Conservation (phyloP, 495 filamentous ascomycete species). For the Aspergillus kassunensis region DNA sequence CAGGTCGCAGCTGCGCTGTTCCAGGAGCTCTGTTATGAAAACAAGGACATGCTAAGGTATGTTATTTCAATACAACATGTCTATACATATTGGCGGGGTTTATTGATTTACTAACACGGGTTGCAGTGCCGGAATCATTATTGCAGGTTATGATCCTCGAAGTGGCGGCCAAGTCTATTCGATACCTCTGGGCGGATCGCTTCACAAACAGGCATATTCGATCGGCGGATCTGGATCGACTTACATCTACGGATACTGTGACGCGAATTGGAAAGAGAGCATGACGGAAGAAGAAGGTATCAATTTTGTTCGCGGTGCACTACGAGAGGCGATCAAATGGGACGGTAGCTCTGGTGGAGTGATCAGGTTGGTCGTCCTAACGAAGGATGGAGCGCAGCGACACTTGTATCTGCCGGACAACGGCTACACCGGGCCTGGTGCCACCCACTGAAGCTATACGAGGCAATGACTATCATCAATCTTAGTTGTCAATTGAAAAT, state of each 20-base stretch:
- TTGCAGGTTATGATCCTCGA: constrained; percentile 89
- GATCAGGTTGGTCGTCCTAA: constrained; percentile 95
- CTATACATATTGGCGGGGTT: neutral
- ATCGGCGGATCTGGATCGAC: constrained; percentile 97
- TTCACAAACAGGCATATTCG: constrained; percentile 94
- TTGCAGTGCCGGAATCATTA: constrained; percentile 87
- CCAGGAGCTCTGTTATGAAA: constrained; percentile 94
- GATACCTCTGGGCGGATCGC: constrained; percentile 92
- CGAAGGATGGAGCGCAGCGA: constrained; percentile 76
- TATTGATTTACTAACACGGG: constrained; percentile 20
- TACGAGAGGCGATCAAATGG: constrained; percentile 97
- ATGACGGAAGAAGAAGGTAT: constrained; percentile 96
- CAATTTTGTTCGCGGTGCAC: constrained; percentile 81
- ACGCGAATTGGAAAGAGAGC: constrained; percentile 90
- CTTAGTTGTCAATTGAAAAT: constrained; percentile 11
- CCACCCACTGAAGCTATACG: constrained; percentile 37
- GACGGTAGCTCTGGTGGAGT: constrained; percentile 98
- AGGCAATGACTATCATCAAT: constrained; percentile 22
- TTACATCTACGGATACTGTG: constrained; percentile 98
- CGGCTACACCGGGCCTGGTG: constrained; percentile 64
- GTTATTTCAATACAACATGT: no score
- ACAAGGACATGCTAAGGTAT: constrained; percentile 87
- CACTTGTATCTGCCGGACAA: constrained; percentile 89
- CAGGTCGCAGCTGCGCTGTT: constrained; percentile 92
- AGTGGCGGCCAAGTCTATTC: constrained; percentile 96